phyloP scores from a whole-genome alignment of 805 yeast species.

The Nakazawaea ernobii region DNA sequence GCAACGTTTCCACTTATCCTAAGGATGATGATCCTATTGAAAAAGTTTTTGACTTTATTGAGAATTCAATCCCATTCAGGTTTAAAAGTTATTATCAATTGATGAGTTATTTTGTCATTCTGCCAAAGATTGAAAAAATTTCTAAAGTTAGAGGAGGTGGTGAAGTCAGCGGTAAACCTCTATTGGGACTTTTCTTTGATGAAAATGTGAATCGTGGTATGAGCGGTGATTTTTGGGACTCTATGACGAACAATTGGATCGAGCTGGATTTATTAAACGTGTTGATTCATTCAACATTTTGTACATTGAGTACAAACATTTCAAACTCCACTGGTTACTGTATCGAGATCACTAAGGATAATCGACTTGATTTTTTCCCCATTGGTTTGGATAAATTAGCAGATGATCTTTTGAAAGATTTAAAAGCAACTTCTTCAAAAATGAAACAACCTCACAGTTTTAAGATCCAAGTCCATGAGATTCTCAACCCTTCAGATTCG shows the following conservation, averaged over 20 bases:
- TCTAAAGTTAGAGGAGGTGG: no score
- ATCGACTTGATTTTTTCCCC: constrained; percentile 24
- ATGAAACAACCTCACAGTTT: constrained; percentile 13
- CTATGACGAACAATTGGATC: constrained; percentile 36
- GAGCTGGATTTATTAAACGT: constrained; percentile 24
- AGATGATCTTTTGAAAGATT: constrained; percentile 14
- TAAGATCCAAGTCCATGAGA: constrained; percentile 11
- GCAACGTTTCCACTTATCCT: neutral
- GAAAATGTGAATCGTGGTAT: neutral
- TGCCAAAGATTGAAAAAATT: neutral
- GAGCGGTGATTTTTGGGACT: constrained; percentile 25
- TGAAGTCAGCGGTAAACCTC: neutral
- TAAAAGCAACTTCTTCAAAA: neutral
- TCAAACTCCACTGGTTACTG: constrained; percentile 29
- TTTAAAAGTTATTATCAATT: neutral
- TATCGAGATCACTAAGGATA: constrained; percentile 28
- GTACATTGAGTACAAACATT: constrained; percentile 27
- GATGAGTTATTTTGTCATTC: neutral
- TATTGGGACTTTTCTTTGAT: constrained; percentile 1
- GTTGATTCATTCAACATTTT: constrained; percentile 36
- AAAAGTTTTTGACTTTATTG: neutral
- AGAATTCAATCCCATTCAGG: constrained; percentile 3
- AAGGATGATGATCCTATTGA: neutral
- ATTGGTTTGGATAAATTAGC: constrained; percentile 14
- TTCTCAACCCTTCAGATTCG: no score